Evolutionary conservation across 2,329 filamentous ascomycete species (phyloP).

Genomic region (Sphaerulina musiva): DNA sequence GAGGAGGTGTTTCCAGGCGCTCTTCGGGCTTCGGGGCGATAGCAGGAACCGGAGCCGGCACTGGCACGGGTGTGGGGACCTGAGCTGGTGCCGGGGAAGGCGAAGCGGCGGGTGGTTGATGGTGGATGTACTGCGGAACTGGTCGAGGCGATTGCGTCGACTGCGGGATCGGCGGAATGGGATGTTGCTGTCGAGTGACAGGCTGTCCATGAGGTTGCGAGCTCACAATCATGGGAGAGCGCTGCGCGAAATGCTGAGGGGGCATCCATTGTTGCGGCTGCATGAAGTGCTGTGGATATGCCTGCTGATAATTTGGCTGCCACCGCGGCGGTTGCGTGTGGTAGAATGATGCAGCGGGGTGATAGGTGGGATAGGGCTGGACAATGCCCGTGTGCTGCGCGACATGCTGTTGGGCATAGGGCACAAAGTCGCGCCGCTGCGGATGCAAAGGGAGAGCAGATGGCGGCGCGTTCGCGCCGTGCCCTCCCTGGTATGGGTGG

Average conservation of each 20-base stretch:
- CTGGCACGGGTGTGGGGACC: slow-evolving; percentile 10
- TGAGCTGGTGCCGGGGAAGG: slow-evolving; percentile 14
- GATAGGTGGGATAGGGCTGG: slow-evolving; percentile 32
- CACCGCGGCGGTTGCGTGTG: slow-evolving; percentile 19
- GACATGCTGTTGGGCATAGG: slow-evolving; percentile 28
- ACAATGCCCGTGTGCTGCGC: slow-evolving; percentile 28
- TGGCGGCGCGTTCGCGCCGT: slow-evolving; percentile 9
- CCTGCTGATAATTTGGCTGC: slow-evolving; percentile 37
- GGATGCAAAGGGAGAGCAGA: slow-evolving; percentile 16
- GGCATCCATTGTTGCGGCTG: slow-evolving; percentile 35
- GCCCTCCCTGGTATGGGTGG: slow-evolving; percentile 12
- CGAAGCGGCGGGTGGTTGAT: slow-evolving; percentile 12
- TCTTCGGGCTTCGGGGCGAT: slow-evolving; percentile 7
- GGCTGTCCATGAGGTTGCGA: slow-evolving; percentile 43
- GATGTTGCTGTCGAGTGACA: slow-evolving; percentile 35
- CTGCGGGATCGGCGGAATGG: slow-evolving; percentile 31
- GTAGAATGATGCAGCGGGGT: slow-evolving; percentile 24
- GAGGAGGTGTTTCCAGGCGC: slow-evolving; percentile 17
- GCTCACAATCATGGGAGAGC: slow-evolving; percentile 42
- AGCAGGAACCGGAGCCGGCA: slow-evolving; percentile 9
- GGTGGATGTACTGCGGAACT: slow-evolving; percentile 19
- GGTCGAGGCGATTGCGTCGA: slow-evolving; percentile 26
- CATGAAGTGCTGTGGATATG: slow-evolving; percentile 29
- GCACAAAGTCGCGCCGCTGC: slow-evolving; percentile 31
- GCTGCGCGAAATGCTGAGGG: slow-evolving; percentile 34